phyloP scores from a whole-genome alignment of 1,284 basidiomycete species.

The Cryptococcus deneoformans region DNA sequence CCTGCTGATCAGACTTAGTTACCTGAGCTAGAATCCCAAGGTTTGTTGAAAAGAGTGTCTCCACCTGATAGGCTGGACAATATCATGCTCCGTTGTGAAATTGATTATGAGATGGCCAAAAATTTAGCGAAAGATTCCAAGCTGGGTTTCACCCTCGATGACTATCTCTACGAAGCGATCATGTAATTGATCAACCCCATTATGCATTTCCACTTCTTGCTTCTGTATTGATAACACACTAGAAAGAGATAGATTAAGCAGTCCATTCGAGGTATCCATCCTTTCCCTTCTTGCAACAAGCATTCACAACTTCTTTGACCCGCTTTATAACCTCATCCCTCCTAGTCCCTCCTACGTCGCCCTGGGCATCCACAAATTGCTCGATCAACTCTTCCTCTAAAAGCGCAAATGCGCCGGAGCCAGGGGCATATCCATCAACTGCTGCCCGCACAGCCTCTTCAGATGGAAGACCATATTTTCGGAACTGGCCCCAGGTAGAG shows the following conservation, averaged over 20 bases:
- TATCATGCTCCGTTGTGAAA: slow-evolving; percentile 69
- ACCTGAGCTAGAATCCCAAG: slow-evolving; percentile 64
- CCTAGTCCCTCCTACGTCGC: slow-evolving; percentile 26
- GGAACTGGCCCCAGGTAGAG: slow-evolving; percentile 47
- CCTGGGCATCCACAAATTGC: slow-evolving; percentile 27
- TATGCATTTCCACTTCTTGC: not conserved
- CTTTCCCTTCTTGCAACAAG: slow-evolving; percentile 31
- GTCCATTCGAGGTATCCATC: slow-evolving; percentile 44
- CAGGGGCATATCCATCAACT: slow-evolving; percentile 37
- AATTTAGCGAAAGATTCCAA: slow-evolving; percentile 57
- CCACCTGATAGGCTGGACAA: slow-evolving; percentile 57
- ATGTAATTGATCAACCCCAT: slow-evolving; percentile 7
- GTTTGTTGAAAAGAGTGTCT: slow-evolving; percentile 65
- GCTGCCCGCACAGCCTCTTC: slow-evolving; percentile 34
- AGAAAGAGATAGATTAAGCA: not conserved
- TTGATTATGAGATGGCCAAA: slow-evolving; percentile 64
- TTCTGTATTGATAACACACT: not conserved
- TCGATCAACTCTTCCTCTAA: slow-evolving; percentile 39
- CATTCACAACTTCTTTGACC: slow-evolving; percentile 29
- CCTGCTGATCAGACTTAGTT: slow-evolving; percentile 54
- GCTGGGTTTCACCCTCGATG: slow-evolving; percentile 62
- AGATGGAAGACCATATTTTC: slow-evolving; percentile 44
- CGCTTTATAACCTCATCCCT: slow-evolving; percentile 26
- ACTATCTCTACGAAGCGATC: slow-evolving; percentile 65
- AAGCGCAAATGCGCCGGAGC: slow-evolving; percentile 46